These are phyloP conservation scores for Schoenoplectus tabernaemontani DNA, from an alignment of 202 grass and related monocot species.

Conservation along the genomic window DNA sequence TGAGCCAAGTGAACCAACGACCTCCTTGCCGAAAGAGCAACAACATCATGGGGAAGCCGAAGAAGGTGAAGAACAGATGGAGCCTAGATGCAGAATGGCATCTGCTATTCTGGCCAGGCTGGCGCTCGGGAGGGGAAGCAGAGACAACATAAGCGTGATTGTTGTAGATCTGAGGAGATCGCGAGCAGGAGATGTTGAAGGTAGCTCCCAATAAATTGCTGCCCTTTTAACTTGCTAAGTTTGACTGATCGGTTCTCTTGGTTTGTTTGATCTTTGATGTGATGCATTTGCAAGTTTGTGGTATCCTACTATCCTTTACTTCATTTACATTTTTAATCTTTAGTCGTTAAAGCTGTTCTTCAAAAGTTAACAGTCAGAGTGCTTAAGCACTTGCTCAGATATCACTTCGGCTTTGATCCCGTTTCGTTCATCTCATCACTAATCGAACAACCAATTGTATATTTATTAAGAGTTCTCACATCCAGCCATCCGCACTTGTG, in stretches of 20 bases:
- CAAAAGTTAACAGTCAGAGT: background rate
- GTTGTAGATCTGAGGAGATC: slow-evolving; percentile 49
- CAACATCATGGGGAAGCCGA: background rate
- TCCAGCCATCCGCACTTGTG: background rate
- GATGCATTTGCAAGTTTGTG: slow-evolving; percentile 18
- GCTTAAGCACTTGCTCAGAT: background rate
- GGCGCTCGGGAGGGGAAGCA: slow-evolving; percentile 44
- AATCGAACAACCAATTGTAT: background rate
- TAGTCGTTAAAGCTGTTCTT: background rate
- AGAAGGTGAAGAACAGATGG: slow-evolving; percentile 19
- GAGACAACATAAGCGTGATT: slow-evolving; percentile 57
- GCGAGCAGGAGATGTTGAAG: slow-evolving; percentile 10
- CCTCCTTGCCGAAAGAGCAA: background rate
- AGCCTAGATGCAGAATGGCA: slow-evolving; percentile 32
- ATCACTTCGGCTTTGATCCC: background rate
- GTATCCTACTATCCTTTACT: background rate
- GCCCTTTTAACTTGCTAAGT: slow-evolving; percentile 3
- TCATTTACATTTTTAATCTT: slow-evolving; percentile 14
- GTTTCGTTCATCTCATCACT: background rate
- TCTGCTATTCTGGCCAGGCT: slow-evolving; percentile 48
- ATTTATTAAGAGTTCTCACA: background rate
- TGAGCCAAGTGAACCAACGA: background rate
- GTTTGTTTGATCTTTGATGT: background rate
- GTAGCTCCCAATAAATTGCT: slow-evolving; percentile 10
- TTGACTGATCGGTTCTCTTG: background rate